phyloP scores from a whole-genome alignment of 371 early-diverging fungal genomes.

The Rhizopus delemar region DNA sequence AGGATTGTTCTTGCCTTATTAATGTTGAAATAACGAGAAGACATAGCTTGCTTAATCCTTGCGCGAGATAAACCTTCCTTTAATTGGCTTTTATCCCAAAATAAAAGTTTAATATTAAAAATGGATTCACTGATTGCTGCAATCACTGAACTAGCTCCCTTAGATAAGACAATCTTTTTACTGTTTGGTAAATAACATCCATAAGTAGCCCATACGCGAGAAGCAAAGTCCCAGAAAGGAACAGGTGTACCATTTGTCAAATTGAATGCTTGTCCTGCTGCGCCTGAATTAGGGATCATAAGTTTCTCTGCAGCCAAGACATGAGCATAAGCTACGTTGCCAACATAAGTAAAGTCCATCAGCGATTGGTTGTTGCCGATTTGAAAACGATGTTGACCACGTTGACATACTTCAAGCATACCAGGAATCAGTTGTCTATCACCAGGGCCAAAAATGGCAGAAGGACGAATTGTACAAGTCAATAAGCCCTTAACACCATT shows the following conservation, averaged over 20 bases:
- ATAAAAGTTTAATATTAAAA: constrained; percentile 47
- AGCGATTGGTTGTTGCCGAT: constrained; percentile 86
- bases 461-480: constrained; percentile 84
- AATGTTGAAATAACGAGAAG: constrained; percentile 80
- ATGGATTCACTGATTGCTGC: constrained; percentile 55
- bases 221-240: constrained; percentile 90
- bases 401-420: constrained; percentile 71
- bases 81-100: constrained; percentile 49
- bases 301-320: constrained; percentile 84
- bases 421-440: constrained; percentile 85
- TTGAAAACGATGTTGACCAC: constrained; percentile 75
- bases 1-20: constrained; percentile 75
- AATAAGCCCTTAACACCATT: constrained; percentile 69
- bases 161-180: constrained; percentile 52
- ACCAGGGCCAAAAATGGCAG: constrained; percentile 93
- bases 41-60: constrained; percentile 70
- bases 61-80: constrained; percentile 64
- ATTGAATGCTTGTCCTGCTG: constrained; percentile 77
- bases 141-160: constrained; percentile 47
- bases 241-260: constrained; percentile 92
- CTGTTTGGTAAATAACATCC: constrained; percentile 49
- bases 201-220: constrained; percentile 63
- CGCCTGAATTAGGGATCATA: constrained; percentile 40
- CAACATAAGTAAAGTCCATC: constrained; percentile 94
- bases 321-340: constrained; percentile 90